phyloP scores from a whole-genome alignment of 176 grass and related monocot genomes.

The Chrysopogon serrulatus region DNA sequence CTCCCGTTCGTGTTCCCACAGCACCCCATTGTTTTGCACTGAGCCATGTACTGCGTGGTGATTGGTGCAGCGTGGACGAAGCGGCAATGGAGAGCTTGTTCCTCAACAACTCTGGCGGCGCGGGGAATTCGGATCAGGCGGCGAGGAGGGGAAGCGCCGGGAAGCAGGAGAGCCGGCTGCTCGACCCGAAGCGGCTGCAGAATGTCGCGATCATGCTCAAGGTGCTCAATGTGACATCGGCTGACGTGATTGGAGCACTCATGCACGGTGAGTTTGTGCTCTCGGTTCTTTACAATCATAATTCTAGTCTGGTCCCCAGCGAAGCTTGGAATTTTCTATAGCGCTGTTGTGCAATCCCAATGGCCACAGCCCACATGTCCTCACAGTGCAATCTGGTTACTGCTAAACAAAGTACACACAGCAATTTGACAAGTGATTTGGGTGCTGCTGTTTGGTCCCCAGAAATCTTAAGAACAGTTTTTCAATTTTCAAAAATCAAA shows the following conservation, averaged over 20 bases:
- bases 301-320: constrained; percentile 13
- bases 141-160: neutral
- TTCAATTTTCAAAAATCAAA: neutral
- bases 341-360: constrained; percentile 29
- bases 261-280: constrained; percentile 44
- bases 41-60: neutral
- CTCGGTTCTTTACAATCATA: constrained; percentile 1
- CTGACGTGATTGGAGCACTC: constrained; percentile 50
- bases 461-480: neutral
- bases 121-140: neutral
- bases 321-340: constrained; percentile 6
- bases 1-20: neutral
- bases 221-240: constrained; percentile 52
- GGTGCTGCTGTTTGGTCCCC: neutral
- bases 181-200: constrained; percentile 67
- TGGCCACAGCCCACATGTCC: constrained; percentile 31
- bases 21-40: neutral
- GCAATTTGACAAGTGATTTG: constrained; percentile 6
- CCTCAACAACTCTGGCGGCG: constrained; percentile 12
- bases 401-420: constrained; percentile 21
- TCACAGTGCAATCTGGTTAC: constrained; percentile 32
- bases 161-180: constrained; percentile 54
- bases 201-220: constrained; percentile 80
- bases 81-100: constrained; percentile 74
- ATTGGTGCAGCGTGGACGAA: constrained; percentile 57